Conservation (phyloP, 768 basidiomycete species). For the Boletus rubropictus region DNA sequence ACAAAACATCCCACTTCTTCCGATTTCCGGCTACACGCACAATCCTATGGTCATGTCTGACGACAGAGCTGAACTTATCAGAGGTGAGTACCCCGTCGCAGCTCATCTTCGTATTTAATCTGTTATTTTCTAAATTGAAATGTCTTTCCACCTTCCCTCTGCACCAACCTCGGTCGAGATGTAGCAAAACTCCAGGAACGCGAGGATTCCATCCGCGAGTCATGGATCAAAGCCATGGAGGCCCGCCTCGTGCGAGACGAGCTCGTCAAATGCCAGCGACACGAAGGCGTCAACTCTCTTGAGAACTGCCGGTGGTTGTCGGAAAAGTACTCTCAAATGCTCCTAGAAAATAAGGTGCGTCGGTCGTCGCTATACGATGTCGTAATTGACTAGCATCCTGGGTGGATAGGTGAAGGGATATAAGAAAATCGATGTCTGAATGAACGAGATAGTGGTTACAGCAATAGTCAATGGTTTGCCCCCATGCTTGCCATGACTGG, state of each 20-base stretch:
- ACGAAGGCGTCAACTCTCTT: conserved; percentile 88
- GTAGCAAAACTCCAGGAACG: conserved; percentile 62
- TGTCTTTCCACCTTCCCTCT: background rate
- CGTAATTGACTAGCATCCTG: conserved; percentile 1
- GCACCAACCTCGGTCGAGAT: background rate
- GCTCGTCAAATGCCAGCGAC: conserved; percentile 81
- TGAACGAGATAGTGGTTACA: background rate
- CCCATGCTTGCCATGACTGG: background rate
- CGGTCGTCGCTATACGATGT: background rate
- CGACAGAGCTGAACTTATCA: conserved; percentile 31
- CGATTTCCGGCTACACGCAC: background rate
- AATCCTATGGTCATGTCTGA: conserved; percentile 25
- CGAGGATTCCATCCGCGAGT: conserved; percentile 77
- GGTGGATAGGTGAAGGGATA: conserved; percentile 73
- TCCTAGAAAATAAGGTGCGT: conserved; percentile 74
- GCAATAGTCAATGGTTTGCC: background rate
- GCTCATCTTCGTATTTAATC: background rate
- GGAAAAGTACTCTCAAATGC: conserved; percentile 74
- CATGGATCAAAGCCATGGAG: conserved; percentile 95
- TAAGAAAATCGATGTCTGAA: conserved; percentile 62
- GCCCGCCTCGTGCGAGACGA: conserved; percentile 82
- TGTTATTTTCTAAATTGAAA: background rate
- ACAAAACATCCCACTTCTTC: conserved; percentile 5
- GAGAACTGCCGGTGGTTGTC: conserved; percentile 85
- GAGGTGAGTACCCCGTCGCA: conserved; percentile 18